phyloP scores from a whole-genome alignment of 306 rosid genomes.

The Mucuna pruriens region DNA sequence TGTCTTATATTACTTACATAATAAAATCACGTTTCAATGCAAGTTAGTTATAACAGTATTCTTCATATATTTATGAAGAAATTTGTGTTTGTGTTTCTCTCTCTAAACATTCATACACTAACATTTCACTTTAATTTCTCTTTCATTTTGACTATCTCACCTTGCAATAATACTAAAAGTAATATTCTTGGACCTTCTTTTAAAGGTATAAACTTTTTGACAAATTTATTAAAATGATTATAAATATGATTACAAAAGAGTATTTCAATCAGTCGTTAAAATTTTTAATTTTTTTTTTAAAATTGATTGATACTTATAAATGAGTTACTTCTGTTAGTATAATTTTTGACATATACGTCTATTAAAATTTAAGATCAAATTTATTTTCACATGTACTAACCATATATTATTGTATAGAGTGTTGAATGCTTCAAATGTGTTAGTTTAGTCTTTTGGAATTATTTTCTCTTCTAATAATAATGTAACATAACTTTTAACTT shows the following conservation, averaged over 20 bases:
- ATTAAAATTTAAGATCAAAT: too few species aligned
- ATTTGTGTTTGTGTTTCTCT: background rate
- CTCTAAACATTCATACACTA: background rate
- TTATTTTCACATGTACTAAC: too few species aligned
- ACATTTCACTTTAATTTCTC: background rate
- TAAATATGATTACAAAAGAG: too few species aligned
- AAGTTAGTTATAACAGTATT: background rate
- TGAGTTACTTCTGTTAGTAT: too few species aligned
- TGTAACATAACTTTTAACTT: conserved; percentile 15
- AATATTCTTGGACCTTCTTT: background rate
- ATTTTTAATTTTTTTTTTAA: too few species aligned
- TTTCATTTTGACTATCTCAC: conserved; percentile 6
- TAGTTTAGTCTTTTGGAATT: conserved; percentile 30
- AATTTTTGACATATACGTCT: too few species aligned
- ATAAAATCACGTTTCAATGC: background rate
- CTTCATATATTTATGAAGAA: background rate
- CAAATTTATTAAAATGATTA: too few species aligned
- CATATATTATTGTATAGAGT: conserved; percentile 26
- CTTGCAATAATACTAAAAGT: background rate
- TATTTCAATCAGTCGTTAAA: too few species aligned
- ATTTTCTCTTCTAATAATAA: background rate
- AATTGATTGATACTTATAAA: too few species aligned
- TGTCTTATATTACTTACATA: background rate
- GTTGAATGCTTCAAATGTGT: background rate
- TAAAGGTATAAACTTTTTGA: background rate